Evolutionary conservation across 2,329 filamentous ascomycete species (phyloP), one percentile per base, ranked within the genome.

Genomic region (Microdochium trichocladiopsis): DNA sequence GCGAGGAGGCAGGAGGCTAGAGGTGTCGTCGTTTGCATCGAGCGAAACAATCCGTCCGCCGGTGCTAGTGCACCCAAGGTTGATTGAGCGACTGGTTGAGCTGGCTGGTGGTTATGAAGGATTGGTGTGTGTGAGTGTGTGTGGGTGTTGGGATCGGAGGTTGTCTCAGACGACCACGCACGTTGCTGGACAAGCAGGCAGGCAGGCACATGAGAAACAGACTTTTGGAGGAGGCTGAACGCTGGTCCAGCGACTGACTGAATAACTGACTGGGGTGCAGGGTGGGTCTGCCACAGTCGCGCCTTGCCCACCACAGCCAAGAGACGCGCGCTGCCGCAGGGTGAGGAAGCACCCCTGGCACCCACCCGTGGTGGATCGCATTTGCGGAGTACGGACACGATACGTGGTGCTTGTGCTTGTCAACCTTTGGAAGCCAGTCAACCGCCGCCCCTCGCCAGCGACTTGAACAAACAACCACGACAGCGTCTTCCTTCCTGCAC

Each of bases 401-500:
- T 45, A 48, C 47, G 37, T 31, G n/a, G 18, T 36, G 24, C 25
- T 36, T 50, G 25, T 47, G n/a, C 22, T 18, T 22, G 33, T 25
- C n/a, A n/a, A n/a, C n/a, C n/a, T n/a, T n/a, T n/a, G n/a, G n/a
- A n/a, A n/a, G n/a, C 28, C 28, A 37, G 22, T 25, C n/a, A 22
- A 47, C 37, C 24, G 24, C 24, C 47, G 25, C 50, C 48, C 48
- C 51, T 49, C 45, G 51, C n/a, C n/a, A n/a, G n/a, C 51, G 24
- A 37, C 51, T 49, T 48, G 25, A n/a, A n/a, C 16, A 14, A 48
- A 48, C 16, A 48, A 41, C 49, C 33, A 41, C 31, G 41, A 25
- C 50, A 14, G 8, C 33, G 28, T 23, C 23, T 18, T 31, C 37
- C 37, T n/a, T 36, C 12, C 18, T n/a, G n/a, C 24, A 24, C 45